A percentile compares a stretch with the other conserved stretches of the same genome.
phyloP scores from a whole-genome alignment of 306 rosid species.

The Cicer bijugum region DNA sequence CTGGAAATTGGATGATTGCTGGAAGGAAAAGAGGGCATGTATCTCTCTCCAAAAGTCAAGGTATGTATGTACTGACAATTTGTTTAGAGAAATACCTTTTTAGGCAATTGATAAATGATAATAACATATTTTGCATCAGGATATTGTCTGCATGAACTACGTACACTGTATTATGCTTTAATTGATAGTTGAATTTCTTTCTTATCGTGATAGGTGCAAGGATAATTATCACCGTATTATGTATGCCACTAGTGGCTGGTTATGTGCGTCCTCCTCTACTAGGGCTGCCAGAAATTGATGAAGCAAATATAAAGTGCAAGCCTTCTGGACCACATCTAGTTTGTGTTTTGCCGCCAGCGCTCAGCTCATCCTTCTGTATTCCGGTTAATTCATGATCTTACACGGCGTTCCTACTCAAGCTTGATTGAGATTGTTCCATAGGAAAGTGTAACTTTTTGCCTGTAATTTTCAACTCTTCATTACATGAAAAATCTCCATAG shows the following conservation, averaged over 20 bases:
- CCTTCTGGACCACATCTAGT: constrained; percentile 96
- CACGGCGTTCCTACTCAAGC: constrained; percentile 38
- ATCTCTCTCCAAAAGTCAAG: constrained; percentile 75
- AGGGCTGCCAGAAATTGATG: constrained; percentile 80
- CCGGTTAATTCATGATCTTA: constrained; percentile 62
- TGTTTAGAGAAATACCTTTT: background rate
- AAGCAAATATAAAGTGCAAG: constrained; percentile 78
- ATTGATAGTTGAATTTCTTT: constrained; percentile 40
- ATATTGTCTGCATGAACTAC: constrained; percentile 33
- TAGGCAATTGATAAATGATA: background rate
- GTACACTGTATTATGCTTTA: background rate
- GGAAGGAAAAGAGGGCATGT: constrained; percentile 97
- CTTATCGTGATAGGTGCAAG: constrained; percentile 70
- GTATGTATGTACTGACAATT: constrained; percentile 49
- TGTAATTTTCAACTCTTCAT: constrained; percentile 33
- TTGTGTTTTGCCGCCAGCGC: constrained; percentile 89
- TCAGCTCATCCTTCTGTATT: constrained; percentile 91
- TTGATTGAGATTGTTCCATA: constrained; percentile 40
- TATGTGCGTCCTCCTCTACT: constrained; percentile 91
- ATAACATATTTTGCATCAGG: constrained; percentile 33
- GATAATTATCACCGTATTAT: constrained; percentile 76
- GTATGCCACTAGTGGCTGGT: constrained; percentile 93
- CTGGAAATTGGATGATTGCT: constrained; percentile 96
- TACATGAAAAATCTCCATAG: constrained; percentile 37
- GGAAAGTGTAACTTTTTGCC: constrained; percentile 51